phyloP scores from a whole-genome alignment of 2,329 filamentous ascomycete species.

The Chaetomium globosum region DNA sequence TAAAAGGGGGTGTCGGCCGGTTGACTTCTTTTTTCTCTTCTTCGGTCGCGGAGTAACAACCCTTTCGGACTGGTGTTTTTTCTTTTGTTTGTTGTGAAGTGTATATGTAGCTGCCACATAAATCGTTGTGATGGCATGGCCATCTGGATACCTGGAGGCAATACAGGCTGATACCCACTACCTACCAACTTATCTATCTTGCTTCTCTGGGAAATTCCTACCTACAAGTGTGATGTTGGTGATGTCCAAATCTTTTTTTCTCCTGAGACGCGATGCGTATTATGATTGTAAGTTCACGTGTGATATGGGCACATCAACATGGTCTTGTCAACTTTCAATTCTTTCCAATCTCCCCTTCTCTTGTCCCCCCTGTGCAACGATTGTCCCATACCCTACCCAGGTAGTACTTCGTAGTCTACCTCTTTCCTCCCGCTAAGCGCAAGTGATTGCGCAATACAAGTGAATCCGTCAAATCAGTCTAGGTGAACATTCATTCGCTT shows the following conservation, averaged over 20 bases:
- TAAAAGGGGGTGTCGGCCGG: background rate
- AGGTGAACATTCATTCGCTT: background rate
- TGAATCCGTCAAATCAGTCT: conserved; percentile 7
- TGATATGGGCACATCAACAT: background rate
- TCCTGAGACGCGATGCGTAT: background rate
- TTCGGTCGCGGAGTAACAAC: background rate
- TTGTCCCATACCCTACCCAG: background rate
- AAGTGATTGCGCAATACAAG: conserved; percentile 19
- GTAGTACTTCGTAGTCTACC: no score
- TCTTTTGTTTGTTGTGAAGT: background rate
- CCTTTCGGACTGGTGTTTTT: background rate
- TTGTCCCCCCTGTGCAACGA: background rate
- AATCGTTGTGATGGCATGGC: background rate
- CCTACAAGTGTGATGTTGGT: background rate
- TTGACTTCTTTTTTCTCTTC: background rate
- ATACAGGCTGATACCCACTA: conserved; percentile 19
- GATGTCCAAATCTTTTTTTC: background rate
- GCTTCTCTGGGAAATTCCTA: background rate
- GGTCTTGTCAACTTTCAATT: background rate
- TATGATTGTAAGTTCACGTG: background rate
- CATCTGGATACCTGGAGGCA: conserved; percentile 6
- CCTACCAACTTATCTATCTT: background rate
- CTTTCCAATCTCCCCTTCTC: background rate
- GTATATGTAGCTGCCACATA: conserved; percentile 14
- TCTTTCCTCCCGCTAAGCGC: background rate